These are phyloP conservation scores for Tuctoria greenei DNA, from an alignment of 176 grass and related monocot species.

Conservation along the genomic window DNA sequence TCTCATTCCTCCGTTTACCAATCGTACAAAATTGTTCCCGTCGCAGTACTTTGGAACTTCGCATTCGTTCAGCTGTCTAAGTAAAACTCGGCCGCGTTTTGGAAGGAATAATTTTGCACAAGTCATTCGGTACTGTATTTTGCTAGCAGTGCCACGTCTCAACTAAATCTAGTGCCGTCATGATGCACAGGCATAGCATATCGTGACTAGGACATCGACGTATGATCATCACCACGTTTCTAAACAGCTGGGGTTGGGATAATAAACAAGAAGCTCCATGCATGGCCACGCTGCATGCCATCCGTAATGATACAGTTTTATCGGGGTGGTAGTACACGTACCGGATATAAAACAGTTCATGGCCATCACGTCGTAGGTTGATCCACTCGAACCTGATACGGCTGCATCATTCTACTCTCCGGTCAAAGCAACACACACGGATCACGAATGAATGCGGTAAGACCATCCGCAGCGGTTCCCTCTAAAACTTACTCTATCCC, in stretches of 20 bases:
- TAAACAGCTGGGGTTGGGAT: background rate
- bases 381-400: constrained; percentile 21
- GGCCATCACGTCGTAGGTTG: background rate
- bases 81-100: background rate
- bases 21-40: background rate
- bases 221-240: constrained; percentile 8
- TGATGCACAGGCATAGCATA: background rate
- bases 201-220: background rate
- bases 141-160: background rate
- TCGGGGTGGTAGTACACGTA: no score
- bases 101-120: background rate
- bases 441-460: constrained; percentile 9
- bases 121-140: background rate
- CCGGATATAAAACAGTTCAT: constrained; percentile 24
- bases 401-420: background rate
- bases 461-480: no score
- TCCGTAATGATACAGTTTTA: background rate
- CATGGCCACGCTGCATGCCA: background rate
- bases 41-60: background rate
- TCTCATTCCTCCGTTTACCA: constrained; percentile 3
- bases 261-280: background rate
- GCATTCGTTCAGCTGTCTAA: background rate
- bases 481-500: no score
- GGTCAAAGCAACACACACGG: constrained; percentile 32
- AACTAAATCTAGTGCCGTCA: background rate